A percentile compares a stretch with the other conserved stretches of the same genome.
Evolutionary conservation across 306 rosid species (phyloP).

Genomic region (Senna tora): DNA sequence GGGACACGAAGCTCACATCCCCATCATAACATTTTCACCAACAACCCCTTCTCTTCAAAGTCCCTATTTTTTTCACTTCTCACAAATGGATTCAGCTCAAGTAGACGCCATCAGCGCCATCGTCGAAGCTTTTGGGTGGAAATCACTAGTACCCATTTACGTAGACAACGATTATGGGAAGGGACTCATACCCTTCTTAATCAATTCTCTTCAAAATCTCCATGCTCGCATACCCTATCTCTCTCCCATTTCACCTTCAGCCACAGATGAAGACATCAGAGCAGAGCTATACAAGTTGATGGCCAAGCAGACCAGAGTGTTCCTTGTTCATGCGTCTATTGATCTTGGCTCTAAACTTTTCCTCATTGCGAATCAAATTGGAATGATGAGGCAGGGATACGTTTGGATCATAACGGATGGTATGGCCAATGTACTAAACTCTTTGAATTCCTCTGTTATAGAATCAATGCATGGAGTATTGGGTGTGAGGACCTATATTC

Average conservation of each 20-base stretch:
- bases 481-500: slow-evolving; percentile 52
- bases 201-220: slow-evolving; percentile 43
- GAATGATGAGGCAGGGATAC: slow-evolving; percentile 56
- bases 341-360: slow-evolving; percentile 52
- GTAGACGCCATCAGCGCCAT: slow-evolving; percentile 47
- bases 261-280: slow-evolving; percentile 43
- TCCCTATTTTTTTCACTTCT: slow-evolving; percentile 53
- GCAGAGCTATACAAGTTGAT: slow-evolving; percentile 51
- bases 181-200: slow-evolving; percentile 52
- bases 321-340: slow-evolving; percentile 55
- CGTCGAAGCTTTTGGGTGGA: slow-evolving; percentile 54
- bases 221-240: slow-evolving; percentile 44
- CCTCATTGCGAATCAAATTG: slow-evolving; percentile 46
- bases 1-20: slow-evolving; percentile 53
- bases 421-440: slow-evolving; percentile 32
- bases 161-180: slow-evolving; percentile 52
- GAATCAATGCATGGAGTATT: slow-evolving; percentile 62
- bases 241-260: slow-evolving; percentile 39
- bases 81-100: slow-evolving; percentile 53
- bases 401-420: slow-evolving; percentile 62
- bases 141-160: slow-evolving; percentile 52
- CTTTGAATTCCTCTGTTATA: slow-evolving; percentile 21
- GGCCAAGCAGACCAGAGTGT: slow-evolving; percentile 55
- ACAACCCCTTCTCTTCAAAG: slow-evolving; percentile 54
- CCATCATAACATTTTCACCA: slow-evolving; percentile 59